Evolutionary conservation across 768 basidiomycete species (phyloP), one percentile per base, ranked within the genome.

Genomic region (Termitomyces heimii): DNA sequence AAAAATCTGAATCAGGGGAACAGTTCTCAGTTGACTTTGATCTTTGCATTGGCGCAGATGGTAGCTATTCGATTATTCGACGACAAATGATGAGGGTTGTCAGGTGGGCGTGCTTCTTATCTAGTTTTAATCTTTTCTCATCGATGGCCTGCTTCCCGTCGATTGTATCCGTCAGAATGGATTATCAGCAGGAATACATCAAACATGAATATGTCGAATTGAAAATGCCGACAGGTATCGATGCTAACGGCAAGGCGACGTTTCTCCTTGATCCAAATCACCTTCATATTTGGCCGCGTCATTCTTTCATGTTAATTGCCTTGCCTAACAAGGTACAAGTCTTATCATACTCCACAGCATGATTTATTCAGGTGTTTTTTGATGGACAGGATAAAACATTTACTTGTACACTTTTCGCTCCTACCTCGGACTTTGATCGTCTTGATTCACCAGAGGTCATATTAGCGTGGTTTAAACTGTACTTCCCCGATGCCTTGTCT

Each of bases 241-340:
- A 81, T 71, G 67, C 68, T 65, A 73, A 77, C 70, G 90, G 82
- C 69, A 78, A 80, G 59, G 75, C 85, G 61, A 77, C 75, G 28
- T 98, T 89, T 77, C 77, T 85, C 57, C 86, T 99, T 71, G 93
- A 95, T 79, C 90, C 92, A 66, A 89, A 90, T 72, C 91, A 98
- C 73, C 86, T 99, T 64, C 96, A 99, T 76, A 98, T 99, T 66
- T 99, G 96, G 96, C 97, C 96, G 62, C 89, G 96, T 68, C 92
- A 94, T 72, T 92, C 94, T 47, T 98, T 98, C 80, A 99, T 99
- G 96, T 84, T 99, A 66, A 98, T 99, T 67, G 96, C 94, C 22
- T 85, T 99, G 56, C 94, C 96, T 63, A 99, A 99, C 78, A 88
- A 91, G 81, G 96, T 96, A 75, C 74, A 75, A 66, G 53, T n/a